A percentile compares a stretch with the other conserved stretches of the same genome.
phyloP scores from a whole-genome alignment of 805 yeast genomes.

The Trichomonascus vanleenenianus region DNA sequence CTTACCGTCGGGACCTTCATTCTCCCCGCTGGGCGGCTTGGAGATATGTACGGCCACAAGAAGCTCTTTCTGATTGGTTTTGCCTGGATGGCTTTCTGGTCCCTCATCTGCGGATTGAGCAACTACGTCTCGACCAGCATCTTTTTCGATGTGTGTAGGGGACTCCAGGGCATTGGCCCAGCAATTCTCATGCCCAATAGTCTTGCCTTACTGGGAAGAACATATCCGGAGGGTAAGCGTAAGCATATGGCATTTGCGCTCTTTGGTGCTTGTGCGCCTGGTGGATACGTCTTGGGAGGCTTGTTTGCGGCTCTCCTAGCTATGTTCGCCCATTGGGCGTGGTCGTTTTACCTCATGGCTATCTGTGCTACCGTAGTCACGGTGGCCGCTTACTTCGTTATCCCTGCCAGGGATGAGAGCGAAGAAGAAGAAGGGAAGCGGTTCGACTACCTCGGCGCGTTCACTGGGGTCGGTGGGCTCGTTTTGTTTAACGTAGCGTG shows the following conservation, averaged over 20 bases:
- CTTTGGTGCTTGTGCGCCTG: conserved; percentile 56
- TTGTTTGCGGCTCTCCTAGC: conserved; percentile 43
- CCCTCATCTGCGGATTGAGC: conserved; percentile 52
- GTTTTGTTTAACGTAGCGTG: conserved; percentile 59
- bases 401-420: conserved; percentile 28
- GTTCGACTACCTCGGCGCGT: conserved; percentile 49
- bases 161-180: conserved; percentile 58
- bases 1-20: conserved; percentile 69
- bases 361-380: conserved; percentile 33
- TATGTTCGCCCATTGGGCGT: conserved; percentile 48
- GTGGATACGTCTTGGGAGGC: conserved; percentile 52
- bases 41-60: conserved; percentile 64
- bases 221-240: conserved; percentile 38
- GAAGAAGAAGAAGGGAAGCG: conserved; percentile 15
- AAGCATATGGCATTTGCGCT: conserved; percentile 49
- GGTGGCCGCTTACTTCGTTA: conserved; percentile 28
- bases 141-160: conserved; percentile 38
- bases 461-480: conserved; percentile 51
- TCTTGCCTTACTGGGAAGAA: conserved; percentile 43
- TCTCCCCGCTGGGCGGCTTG: conserved; percentile 57
- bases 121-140: conserved; percentile 31
- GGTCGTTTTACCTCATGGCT: conserved; percentile 46
- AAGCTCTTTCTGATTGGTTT: conserved; percentile 48
- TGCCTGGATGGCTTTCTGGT: conserved; percentile 48
- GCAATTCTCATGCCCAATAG: conserved; percentile 55